Evolutionary conservation across 106 monocot species (phyloP).

Genomic region (Dactylorhiza incarnata): DNA sequence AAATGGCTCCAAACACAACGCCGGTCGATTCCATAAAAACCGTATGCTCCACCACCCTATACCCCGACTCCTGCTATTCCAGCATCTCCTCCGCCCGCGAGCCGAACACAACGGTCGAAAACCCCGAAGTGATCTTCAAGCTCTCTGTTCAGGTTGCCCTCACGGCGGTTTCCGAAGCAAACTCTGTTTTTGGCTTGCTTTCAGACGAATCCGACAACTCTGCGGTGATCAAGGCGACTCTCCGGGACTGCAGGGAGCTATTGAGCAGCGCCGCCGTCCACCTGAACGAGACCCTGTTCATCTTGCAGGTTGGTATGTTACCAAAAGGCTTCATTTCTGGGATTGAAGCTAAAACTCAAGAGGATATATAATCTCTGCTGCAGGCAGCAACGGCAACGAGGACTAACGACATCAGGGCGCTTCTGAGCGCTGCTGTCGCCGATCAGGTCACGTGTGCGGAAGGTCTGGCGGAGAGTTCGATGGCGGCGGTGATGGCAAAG

Average conservation of each 20-base stretch:
- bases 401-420: conserved; percentile 18
- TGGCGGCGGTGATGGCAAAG: background rate
- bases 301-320: conserved; percentile 8
- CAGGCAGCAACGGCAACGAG: background rate
- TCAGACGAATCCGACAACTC: background rate
- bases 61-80: conserved; percentile 40
- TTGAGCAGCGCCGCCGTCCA: conserved; percentile 11
- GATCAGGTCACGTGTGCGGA: conserved; percentile 12
- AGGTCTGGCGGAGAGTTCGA: background rate
- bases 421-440: conserved; percentile 29
- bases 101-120: background rate
- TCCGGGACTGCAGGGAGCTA: conserved; percentile 28
- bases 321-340: too few species aligned
- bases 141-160: conserved; percentile 24
- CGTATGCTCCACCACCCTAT: conserved; percentile 21
- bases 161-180: conserved; percentile 3
- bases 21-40: background rate
- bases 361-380: too few species aligned
- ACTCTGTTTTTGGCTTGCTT: background rate
- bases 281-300: conserved; percentile 13
- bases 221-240: conserved; percentile 13
- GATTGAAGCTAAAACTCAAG: too few species aligned
- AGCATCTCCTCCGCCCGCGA: conserved; percentile 24
- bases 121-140: conserved; percentile 36
- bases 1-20: background rate